Base-by-base conservation (phyloP, 371 early-diverging fungal genomes). In the Apophysomyces elegans region DNA sequence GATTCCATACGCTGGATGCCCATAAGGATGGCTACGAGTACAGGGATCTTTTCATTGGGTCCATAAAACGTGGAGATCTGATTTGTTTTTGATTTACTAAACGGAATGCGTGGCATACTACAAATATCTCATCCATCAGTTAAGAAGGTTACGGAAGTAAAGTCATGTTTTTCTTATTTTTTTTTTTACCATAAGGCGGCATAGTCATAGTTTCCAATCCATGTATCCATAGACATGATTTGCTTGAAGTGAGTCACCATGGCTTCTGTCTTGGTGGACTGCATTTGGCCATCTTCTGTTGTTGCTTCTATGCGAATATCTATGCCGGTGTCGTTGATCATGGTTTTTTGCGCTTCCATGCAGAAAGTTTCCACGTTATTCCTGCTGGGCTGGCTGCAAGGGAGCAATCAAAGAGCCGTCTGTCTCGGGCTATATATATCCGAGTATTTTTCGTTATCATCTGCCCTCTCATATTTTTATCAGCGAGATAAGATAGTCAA, bases 131-230 rank as follows among this genome's bases (percentile, higher is more conserved):
- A 9, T 37, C 38, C 59, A 14, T 18, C 7, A 13, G 38, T 26
- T 26, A 26, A 7, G 0, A 1, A 7, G 3, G 12, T 14, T 13
- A 14, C 18, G 39, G 39, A 9, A 67, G 43, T 9, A n/a, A n/a
- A 66, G 35, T 13, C 16, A 26, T 26, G 26, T 26, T 26, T 60
- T 14, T 58, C 9, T 41, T 38, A 41, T 26, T 43, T 14, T 43
- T 14, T 14, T 18, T 5, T 35, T 35, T 70, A 73, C 70, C 77
- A 77, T 18, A 77, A 70, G 2, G 74, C 72, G 21, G 50, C 47
- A 45, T 77, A 77, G 50, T 77, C 74, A 37, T 77, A 77, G 54
- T 71, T 58, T 14, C 76, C 79, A 41, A 77, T 56, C 80, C 77
- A 79, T 16, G 60, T 60, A 35, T 60, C 56, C 16, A 9, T 37